These are phyloP conservation scores for Tubosaeta brunneosetosa DNA, from an alignment of 768 basidiomycete species.

Conservation along the genomic window DNA sequence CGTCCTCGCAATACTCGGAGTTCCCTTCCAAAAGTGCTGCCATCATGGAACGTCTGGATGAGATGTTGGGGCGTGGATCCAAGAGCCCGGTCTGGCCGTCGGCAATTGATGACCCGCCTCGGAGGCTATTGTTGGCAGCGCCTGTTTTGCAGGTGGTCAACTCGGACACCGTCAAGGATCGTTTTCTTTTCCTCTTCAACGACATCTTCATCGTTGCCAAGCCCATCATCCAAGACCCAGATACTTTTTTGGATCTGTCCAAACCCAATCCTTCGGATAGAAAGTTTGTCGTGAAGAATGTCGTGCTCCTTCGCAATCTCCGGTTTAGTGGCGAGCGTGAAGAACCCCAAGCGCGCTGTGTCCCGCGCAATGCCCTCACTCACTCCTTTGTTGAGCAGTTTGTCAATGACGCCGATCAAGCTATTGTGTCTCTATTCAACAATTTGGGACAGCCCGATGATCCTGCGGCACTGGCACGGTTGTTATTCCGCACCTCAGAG, in stretches of 20 bases:
- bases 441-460: constrained; percentile 61
- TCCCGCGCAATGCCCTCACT: constrained; percentile 58
- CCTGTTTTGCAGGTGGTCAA: constrained; percentile 94
- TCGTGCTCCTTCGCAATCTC: constrained; percentile 70
- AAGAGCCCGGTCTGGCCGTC: constrained; percentile 57
- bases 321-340: constrained; percentile 67
- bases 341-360: constrained; percentile 46
- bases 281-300: constrained; percentile 84
- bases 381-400: constrained; percentile 77
- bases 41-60: constrained; percentile 67
- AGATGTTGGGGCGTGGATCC: constrained; percentile 58
- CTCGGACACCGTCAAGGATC: constrained; percentile 89
- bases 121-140: constrained; percentile 78
- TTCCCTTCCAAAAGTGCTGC: constrained; percentile 43
- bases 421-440: constrained; percentile 65
- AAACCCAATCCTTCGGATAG: constrained; percentile 60
- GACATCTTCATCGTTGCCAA: constrained; percentile 94
- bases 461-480: constrained; percentile 66
- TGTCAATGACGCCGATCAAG: constrained; percentile 71
- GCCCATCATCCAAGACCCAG: constrained; percentile 69
- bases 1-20: constrained; percentile 62
- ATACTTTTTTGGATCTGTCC: constrained; percentile 52
- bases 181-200: constrained; percentile 95
- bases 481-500: constrained; percentile 78
- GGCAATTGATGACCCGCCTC: constrained; percentile 77